Base-by-base conservation (phyloP, 139 green algal genomes). In the Chlamydomonas sp. region DNA sequence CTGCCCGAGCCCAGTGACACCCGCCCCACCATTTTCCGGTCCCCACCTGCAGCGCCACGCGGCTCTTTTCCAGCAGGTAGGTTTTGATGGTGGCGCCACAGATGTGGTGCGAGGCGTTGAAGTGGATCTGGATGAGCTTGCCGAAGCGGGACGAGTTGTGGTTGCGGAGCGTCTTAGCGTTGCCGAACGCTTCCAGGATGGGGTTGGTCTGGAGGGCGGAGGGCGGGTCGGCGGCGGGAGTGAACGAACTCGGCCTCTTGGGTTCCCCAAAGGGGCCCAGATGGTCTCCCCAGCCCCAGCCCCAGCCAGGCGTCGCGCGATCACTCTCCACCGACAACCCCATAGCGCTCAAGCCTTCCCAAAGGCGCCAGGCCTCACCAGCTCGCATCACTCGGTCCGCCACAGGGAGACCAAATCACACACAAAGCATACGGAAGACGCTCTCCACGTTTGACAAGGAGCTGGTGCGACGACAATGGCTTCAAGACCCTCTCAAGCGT, bases 81-180 rank as follows among this genome's bases (percentile, higher is more conserved):
- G 97, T 98, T 64, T 95, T 93, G 80, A 98, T 97, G 17, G 84
- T 80, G 2, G 96, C 96, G 17, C 95, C 95, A 58, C 89, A 94
- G 76, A 98, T 96, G 91, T 94, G 93, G 63, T 94, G 89, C 61
- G 81, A 91, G 63, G 86, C 74, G 83, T 96, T 94, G 90, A 98
- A 98, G 81, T 96, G 92, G 75, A 98, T 97, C 84, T 97, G 94
- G 69, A 98, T 97, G 80, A 98, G 96, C 94, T 99, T 99, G 63
- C 97, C 97, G 84, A 99, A 99, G 49, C 97, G 93, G 15, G 86
- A 95, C 63, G 87, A 95, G 95, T 99, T 99, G 93, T 98, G 97
- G 92, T 99, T 99, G 64, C 96, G 95, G 62, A 98, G 87, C 72
- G 97, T 99, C 89, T 98, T 98, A 67, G 97, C 97, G 82, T 99